Evolutionary conservation across 768 basidiomycete species (phyloP).

Genomic region (Lactarius hengduanensis): DNA sequence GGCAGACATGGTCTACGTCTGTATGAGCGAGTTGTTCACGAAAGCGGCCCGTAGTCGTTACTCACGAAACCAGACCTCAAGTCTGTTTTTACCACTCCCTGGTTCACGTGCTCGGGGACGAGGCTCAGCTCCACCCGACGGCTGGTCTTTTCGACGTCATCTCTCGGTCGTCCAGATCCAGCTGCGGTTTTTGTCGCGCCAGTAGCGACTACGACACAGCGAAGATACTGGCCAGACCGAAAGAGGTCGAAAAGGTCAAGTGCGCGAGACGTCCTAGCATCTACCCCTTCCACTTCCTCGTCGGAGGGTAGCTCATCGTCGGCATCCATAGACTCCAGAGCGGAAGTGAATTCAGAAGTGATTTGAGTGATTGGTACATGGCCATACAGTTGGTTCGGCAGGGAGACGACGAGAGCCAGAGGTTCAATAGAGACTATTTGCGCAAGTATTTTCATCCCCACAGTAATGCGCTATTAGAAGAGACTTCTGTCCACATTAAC

Average conservation of each 20-base stretch:
- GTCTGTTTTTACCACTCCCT: conserved; percentile 75
- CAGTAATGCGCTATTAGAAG: conserved; percentile 59
- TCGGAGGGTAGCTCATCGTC: conserved; percentile 47
- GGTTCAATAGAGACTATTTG: conserved; percentile 85
- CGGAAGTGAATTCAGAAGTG: conserved; percentile 70
- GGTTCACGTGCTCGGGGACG: conserved; percentile 80
- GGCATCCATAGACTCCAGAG: conserved; percentile 61
- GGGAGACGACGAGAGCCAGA: conserved; percentile 84
- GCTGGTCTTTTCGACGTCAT: conserved; percentile 66
- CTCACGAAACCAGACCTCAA: conserved; percentile 72
- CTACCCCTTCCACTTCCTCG: conserved; percentile 46
- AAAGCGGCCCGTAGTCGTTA: conserved; percentile 30
- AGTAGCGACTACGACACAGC: conserved; percentile 68
- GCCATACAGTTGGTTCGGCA: conserved; percentile 93
- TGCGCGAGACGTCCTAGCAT: conserved; percentile 36
- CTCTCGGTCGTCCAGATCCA: conserved; percentile 59
- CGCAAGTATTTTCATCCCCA: conserved; percentile 87
- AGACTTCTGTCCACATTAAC: conserved; percentile 12
- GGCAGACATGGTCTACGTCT: conserved; percentile 64
- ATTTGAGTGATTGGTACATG: conserved; percentile 95
- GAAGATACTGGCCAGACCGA: conserved; percentile 80
- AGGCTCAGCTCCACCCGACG: conserved; percentile 84
- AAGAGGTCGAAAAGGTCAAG: conserved; percentile 81
- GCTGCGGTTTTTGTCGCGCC: conserved; percentile 56
- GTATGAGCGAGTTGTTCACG: conserved; percentile 1